Evolutionary conservation across 495 filamentous ascomycete genomes (phyloP), one percentile per base, ranked within the genome.

Genomic region (Melanomma pulvis-pyrius): DNA sequence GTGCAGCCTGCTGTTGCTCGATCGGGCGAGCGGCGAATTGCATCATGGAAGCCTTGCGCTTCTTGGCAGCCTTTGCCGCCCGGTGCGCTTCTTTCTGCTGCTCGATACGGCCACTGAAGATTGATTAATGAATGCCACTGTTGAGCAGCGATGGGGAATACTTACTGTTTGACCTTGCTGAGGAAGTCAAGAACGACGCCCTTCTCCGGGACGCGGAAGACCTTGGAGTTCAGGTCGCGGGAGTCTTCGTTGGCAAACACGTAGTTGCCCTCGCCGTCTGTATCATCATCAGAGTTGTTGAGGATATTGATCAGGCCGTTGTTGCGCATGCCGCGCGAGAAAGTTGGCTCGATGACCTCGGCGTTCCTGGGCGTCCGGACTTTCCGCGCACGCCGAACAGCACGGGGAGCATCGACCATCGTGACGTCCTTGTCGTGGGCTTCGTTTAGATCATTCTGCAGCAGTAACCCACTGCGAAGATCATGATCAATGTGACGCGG

Each of bases 131-230:
- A n/a, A n/a, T 34, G 29, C 26, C 11, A 21, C n/a, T 36, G 30
- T 34, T 26, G 26, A 36, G n/a, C n/a, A 51, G 12, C 11, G 30
- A 19, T 29, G 41, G 74, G 12, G 12, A 28, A 26, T 11, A 67
- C 72, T 61, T 72, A 76, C 76, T 41, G 48, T 46, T 74, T 78
- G 63, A 74, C 67, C 79, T 77, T 80, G 81, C 82, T 79, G 77
- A 89, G 78, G 68, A 97, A 97, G 73, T 96, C 89, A 15, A 89
- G 78, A 75, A 90, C 88, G 76, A 97, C 84, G 36, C 91, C 91
- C 66, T 81, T 81, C 70, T 87, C 89, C 0, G 89, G 85, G 39
- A 96, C 76, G 51, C 84, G 82, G 74, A 88, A 90, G 32, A 88
- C 28, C 30, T 65, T 61, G 13, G 34, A 79, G 13, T 85, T 80